phyloP scores from a whole-genome alignment of 2,329 filamentous ascomycete species.

The Gnomoniopsis smithogilvyi region DNA sequence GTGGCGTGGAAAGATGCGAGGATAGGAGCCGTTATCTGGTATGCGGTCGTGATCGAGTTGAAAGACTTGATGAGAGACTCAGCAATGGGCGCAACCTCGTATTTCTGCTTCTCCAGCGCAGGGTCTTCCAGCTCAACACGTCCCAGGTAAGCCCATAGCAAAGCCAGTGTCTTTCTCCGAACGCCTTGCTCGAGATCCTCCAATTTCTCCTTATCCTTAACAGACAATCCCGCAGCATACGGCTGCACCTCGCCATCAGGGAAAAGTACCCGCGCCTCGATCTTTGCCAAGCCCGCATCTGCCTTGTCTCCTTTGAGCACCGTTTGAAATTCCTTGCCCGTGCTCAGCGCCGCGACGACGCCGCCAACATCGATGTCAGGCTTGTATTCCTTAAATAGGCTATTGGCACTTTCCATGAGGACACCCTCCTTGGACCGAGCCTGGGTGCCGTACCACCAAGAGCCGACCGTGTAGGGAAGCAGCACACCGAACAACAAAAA shows the following conservation, averaged over 20 bases:
- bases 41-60: conserved; percentile 81
- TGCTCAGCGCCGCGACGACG: conserved; percentile 77
- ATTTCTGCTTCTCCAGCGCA: conserved; percentile 79
- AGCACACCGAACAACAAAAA: conserved; percentile 83
- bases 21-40: conserved; percentile 78
- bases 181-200: conserved; percentile 76
- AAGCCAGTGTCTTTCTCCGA: conserved; percentile 79
- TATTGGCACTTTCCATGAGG: conserved; percentile 88
- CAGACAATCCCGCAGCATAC: conserved; percentile 57
- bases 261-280: conserved; percentile 77
- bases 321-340: conserved; percentile 79
- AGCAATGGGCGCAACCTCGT: conserved; percentile 83
- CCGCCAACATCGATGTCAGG: conserved; percentile 78
- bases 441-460: conserved; percentile 98
- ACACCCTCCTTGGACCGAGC: conserved; percentile 90
- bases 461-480: conserved; percentile 88
- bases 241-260: conserved; percentile 47
- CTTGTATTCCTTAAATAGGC: conserved; percentile 89
- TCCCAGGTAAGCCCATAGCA: conserved; percentile 94
- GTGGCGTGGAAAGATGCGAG: conserved; percentile 77
- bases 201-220: conserved; percentile 73
- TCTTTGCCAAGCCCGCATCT: conserved; percentile 75
- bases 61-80: conserved; percentile 83
- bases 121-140: conserved; percentile 80
- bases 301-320: conserved; percentile 74